Evolutionary conservation across 257 asterid species (phyloP).

Genomic region (Cordia subcordata): DNA sequence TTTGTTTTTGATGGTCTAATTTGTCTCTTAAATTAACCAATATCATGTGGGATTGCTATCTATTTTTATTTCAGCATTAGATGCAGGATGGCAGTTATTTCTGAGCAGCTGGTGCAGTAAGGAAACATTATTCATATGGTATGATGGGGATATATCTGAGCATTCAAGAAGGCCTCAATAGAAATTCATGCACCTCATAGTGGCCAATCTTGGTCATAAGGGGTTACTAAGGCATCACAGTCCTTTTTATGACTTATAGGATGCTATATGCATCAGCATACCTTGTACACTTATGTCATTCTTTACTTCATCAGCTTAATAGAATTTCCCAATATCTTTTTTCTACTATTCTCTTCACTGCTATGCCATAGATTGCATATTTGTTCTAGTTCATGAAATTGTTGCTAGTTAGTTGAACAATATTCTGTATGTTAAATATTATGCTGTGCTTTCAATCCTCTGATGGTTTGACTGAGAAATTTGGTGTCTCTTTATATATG

Average conservation of each 20-base stretch:
- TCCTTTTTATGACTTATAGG: not conserved
- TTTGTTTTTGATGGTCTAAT: constrained; percentile 14
- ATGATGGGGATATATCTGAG: constrained; percentile 52
- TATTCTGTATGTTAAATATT: no score
- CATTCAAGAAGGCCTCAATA: no score
- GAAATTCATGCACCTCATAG: constrained; percentile 5
- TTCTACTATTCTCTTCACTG: no score
- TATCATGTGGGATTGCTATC: constrained; percentile 29
- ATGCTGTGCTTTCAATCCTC: no score
- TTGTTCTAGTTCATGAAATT: no score
- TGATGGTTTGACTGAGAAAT: no score
- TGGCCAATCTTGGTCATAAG: constrained; percentile 10
- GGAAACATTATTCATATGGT: constrained; percentile 51
- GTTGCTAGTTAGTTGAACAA: no score
- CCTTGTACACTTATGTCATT: not conserved
- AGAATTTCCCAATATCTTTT: no score
- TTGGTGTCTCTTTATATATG: no score
- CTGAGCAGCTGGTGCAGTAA: constrained; percentile 55
- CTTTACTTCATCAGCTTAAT: no score
- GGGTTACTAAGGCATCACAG: not conserved
- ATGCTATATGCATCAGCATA: not conserved
- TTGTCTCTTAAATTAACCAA: constrained; percentile 34
- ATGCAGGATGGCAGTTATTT: constrained; percentile 54
- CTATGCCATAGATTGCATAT: no score
- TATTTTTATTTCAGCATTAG: constrained; percentile 43